Evolutionary conservation across 1,284 basidiomycete species (phyloP).

Genomic region (Porogramme epimiltina): DNA sequence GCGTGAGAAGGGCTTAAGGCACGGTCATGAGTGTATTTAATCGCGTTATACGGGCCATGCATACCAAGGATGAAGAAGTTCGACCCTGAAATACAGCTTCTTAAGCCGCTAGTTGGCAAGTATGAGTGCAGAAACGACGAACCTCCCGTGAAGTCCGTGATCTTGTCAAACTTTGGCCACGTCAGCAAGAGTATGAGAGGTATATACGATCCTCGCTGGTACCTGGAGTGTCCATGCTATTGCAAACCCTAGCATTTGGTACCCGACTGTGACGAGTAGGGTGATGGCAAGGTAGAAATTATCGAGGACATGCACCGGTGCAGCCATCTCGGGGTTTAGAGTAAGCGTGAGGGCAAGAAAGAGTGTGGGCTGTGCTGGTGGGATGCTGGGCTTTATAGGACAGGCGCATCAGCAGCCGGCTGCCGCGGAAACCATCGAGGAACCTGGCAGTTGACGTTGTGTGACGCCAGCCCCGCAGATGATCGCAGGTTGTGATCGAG

Average conservation of each 20-base stretch:
- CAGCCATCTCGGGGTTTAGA: slow-evolving; percentile 1
- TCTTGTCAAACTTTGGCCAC: slow-evolving; percentile 63
- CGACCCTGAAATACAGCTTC: slow-evolving; percentile 43
- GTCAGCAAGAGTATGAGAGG: background rate
- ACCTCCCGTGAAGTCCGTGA: slow-evolving; percentile 71
- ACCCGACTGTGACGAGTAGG: slow-evolving; percentile 65
- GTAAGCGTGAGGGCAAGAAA: background rate
- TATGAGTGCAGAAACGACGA: slow-evolving; percentile 15
- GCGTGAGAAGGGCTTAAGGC: slow-evolving; percentile 49
- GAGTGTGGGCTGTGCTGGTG: background rate
- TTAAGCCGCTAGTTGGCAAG: background rate
- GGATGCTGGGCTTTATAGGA: background rate
- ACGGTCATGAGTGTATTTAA: background rate
- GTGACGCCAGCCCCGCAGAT: background rate
- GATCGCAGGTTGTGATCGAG: background rate
- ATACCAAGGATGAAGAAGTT: slow-evolving; percentile 68
- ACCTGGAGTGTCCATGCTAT: slow-evolving; percentile 68
- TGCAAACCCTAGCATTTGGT: slow-evolving; percentile 67
- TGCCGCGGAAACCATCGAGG: background rate
- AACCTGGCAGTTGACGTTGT: background rate
- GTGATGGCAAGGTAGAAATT: slow-evolving; percentile 69
- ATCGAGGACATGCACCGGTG: slow-evolving; percentile 57
- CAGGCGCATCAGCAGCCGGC: background rate
- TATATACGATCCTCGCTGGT: no score
- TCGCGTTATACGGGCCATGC: background rate